phyloP scores from a whole-genome alignment of 331 rosid species.

The Cydonia oblonga region DNA sequence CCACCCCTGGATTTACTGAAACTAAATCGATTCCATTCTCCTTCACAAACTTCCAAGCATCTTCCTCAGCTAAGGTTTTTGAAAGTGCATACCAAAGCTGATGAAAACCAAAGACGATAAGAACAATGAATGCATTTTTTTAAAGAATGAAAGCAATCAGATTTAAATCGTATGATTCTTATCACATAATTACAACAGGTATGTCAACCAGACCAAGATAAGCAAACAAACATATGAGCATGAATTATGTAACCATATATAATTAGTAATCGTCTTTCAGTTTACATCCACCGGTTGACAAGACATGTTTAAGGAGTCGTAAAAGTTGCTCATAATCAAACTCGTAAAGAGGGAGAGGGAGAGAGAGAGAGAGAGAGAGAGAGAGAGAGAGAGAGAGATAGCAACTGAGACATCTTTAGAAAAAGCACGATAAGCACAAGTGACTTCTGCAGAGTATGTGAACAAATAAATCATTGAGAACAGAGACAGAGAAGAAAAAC shows the following conservation, averaged over 20 bases:
- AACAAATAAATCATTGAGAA: not conserved
- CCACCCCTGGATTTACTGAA: conserved; percentile 24
- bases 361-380: too few species aligned
- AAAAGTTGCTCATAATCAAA: not conserved
- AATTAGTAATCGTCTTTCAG: not conserved
- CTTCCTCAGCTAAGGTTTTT: conserved; percentile 49
- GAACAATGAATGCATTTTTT: not conserved
- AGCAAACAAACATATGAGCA: not conserved
- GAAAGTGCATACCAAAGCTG: conserved; percentile 40
- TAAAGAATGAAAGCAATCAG: not conserved
- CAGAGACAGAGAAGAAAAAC: not conserved
- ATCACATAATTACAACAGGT: not conserved
- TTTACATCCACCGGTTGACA: not conserved
- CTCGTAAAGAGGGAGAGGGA: too few species aligned
- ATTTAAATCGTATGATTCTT: not conserved
- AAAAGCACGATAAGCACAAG: not conserved
- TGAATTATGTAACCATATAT: not conserved
- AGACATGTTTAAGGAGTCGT: not conserved
- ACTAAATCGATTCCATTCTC: conserved; percentile 40
- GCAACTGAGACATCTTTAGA: not conserved
- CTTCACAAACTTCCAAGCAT: conserved; percentile 48
- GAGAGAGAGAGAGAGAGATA: too few species aligned
- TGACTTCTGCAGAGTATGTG: not conserved
- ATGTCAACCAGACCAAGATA: not conserved
- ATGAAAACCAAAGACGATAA: not conserved